Conservation (phyloP, 345 rosid species). For the Populus simonii region DNA sequence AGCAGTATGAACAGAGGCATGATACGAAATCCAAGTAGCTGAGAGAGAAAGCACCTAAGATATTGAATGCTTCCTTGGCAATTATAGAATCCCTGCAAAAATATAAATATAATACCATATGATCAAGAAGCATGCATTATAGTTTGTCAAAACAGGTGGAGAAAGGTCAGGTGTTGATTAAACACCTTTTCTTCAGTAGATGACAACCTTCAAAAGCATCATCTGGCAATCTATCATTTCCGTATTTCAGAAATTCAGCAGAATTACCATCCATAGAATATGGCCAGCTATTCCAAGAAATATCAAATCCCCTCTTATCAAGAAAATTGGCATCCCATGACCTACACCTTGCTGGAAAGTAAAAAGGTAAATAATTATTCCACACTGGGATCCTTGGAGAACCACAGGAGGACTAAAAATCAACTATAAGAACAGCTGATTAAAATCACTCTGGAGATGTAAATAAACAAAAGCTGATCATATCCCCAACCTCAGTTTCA, state of each 20-base stretch:
- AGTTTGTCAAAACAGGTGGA: slow-evolving; percentile 12
- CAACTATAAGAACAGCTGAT: neutral
- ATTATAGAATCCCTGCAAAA: slow-evolving; percentile 41
- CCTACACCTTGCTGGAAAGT: slow-evolving; percentile 30
- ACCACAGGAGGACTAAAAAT: neutral
- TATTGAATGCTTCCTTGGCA: slow-evolving; percentile 38
- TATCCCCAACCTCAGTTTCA: neutral
- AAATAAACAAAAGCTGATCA: neutral
- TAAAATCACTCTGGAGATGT: neutral
- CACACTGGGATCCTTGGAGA: neutral
- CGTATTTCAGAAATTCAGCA: slow-evolving; percentile 33
- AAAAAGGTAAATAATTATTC: neutral
- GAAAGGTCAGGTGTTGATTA: slow-evolving; percentile 11
- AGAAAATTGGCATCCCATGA: slow-evolving; percentile 31
- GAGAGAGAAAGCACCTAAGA: slow-evolving; percentile 42
- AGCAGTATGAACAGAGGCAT: neutral
- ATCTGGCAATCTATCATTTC: slow-evolving; percentile 28
- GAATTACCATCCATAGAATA: slow-evolving; percentile 27
- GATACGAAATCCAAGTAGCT: neutral
- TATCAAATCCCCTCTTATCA: slow-evolving; percentile 30
- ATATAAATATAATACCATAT: slow-evolving; percentile 5
- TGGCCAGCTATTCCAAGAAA: slow-evolving; percentile 40
- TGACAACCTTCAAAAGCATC: slow-evolving; percentile 36
- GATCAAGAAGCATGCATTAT: slow-evolving; percentile 15
- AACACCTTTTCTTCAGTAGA: slow-evolving; percentile 49